A percentile compares a stretch with the other conserved stretches of the same genome.
Conservation (phyloP, 768 basidiomycete genomes). For the Serendipita sp. region DNA sequence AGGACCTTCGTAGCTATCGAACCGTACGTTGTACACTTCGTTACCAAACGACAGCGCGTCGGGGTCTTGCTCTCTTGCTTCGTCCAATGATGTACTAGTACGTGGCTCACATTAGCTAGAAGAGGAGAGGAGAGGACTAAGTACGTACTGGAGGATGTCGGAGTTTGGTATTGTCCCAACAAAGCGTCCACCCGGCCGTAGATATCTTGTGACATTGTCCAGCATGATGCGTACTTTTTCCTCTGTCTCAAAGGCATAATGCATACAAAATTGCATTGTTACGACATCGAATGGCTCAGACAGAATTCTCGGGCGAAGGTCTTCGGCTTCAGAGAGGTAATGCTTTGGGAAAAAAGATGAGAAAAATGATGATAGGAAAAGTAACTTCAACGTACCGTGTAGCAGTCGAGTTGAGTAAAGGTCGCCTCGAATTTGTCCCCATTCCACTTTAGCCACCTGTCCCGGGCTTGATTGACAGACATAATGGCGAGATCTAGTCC, state of each 20-base stretch:
- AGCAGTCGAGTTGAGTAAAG: constrained; percentile 85
- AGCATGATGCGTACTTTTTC: constrained; percentile 84
- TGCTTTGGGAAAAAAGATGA: not conserved
- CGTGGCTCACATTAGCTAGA: constrained; percentile 31
- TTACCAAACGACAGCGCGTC: constrained; percentile 77
- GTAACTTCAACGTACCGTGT: constrained; percentile 26
- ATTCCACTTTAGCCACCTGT: constrained; percentile 41
- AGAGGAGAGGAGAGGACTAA: not conserved
- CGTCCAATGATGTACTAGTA: constrained; percentile 31
- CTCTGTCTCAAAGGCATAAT: constrained; percentile 92
- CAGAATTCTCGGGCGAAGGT: not conserved
- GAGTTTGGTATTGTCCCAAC: constrained; percentile 95
- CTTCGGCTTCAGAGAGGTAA: not conserved
- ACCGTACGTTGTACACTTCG: constrained; percentile 74
- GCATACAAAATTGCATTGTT: constrained; percentile 99
- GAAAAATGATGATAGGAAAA: not conserved
- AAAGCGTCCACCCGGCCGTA: constrained; percentile 77
- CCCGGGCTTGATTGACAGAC: constrained; percentile 76
- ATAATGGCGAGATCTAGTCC: constrained; percentile 81
- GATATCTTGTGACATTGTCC: constrained; percentile 65
- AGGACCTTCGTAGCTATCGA: constrained; percentile 52
- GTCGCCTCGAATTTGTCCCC: constrained; percentile 45
- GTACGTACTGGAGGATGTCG: constrained; percentile 60
- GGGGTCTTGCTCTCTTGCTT: constrained; percentile 40
- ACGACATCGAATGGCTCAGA: constrained; percentile 70